A percentile compares a stretch with the other conserved stretches of the same genome.
phyloP scores from a whole-genome alignment of 2,329 filamentous ascomycete genomes.

The Aschersonia sp. region DNA sequence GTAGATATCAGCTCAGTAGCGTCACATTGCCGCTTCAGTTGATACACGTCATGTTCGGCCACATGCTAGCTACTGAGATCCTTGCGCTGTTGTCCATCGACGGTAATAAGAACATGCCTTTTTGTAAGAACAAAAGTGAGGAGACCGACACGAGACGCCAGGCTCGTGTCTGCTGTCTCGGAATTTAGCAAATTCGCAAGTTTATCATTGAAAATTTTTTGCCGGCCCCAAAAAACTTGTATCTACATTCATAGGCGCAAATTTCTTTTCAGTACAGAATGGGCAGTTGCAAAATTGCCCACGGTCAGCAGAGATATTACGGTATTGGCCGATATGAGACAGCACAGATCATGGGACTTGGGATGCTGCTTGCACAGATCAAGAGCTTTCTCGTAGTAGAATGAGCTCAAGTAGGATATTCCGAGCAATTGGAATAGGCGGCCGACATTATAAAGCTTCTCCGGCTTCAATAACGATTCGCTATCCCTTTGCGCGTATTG shows the following conservation, averaged over 20 bases:
- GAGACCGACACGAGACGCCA: no score
- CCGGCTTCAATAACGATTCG: constrained; percentile 9
- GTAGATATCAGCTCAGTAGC: no score
- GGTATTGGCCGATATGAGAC: constrained; percentile 17
- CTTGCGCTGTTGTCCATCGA: no score
- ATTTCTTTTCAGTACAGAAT: constrained; percentile 13
- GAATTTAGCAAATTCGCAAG: no score
- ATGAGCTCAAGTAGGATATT: constrained; percentile 41
- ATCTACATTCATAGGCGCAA: constrained; percentile 9
- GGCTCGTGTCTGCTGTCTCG: no score
- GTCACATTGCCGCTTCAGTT: no score
- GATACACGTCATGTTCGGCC: no score
- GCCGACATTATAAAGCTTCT: constrained; percentile 23
- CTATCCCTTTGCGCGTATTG: constrained; percentile 14
- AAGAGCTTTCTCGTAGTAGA: constrained; percentile 44
- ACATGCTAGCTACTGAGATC: no score
- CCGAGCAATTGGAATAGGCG: constrained; percentile 22
- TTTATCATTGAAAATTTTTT: no score
- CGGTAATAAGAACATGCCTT: no score
- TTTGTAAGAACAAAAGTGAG: no score
- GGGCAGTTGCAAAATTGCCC: constrained; percentile 13
- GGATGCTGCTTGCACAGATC: constrained; percentile 2
- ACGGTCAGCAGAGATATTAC: constrained; percentile 16
- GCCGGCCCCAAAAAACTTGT: not conserved
- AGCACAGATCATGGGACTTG: constrained; percentile 10